Evolutionary conservation across 148 eudicot species (phyloP).

Genomic region (Beta vulgaris): DNA sequence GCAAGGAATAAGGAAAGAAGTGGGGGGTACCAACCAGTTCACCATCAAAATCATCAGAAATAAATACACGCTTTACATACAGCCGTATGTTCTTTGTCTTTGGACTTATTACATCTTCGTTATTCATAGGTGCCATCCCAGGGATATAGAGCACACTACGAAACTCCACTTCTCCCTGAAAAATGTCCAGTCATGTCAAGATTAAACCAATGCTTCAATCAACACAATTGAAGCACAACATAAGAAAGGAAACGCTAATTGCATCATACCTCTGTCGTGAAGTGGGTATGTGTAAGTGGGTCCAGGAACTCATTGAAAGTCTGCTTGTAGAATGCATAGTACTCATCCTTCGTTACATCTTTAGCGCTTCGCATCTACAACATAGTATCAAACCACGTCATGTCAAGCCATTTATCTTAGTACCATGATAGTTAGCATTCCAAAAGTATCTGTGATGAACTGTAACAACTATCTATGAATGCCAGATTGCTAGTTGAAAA

Average conservation of each 20-base stretch:
- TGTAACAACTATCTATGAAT: not conserved
- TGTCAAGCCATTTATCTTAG: not conserved
- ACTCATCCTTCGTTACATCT: conserved; percentile 85
- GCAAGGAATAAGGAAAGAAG: conserved; percentile 5
- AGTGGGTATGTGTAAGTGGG: conserved; percentile 82
- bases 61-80: conserved; percentile 88
- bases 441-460: not conserved
- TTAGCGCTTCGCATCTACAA: conserved; percentile 88
- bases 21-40: conserved; percentile 65
- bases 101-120: conserved; percentile 67
- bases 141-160: conserved; percentile 91
- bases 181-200: conserved; percentile 10
- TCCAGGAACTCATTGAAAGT: conserved; percentile 93
- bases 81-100: conserved; percentile 88
- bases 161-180: conserved; percentile 98
- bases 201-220: not conserved
- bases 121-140: conserved; percentile 83
- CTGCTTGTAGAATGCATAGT: conserved; percentile 88
- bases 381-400: conserved; percentile 2
- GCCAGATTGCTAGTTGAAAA: not conserved
- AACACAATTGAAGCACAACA: not conserved
- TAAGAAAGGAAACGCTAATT: not conserved
- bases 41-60: conserved; percentile 98
- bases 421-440: conserved; percentile 2
- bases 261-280: conserved; percentile 80